Base-by-base conservation (phyloP, 257 asterid genomes). In the Plantago major region DNA sequence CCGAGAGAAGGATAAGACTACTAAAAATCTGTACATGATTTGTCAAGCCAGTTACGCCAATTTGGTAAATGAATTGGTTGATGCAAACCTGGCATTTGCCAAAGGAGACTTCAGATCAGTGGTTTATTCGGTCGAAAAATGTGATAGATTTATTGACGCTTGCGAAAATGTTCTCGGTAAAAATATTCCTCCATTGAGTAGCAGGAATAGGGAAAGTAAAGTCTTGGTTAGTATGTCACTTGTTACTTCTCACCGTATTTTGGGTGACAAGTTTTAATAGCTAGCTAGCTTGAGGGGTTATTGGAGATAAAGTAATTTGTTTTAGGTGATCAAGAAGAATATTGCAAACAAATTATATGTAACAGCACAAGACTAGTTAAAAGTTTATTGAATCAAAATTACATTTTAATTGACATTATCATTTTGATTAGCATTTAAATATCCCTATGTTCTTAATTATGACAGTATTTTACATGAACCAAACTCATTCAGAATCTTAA, bases 81-180 rank as follows among this genome's bases (percentile, higher is more conserved):
- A 37, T 33, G 61, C 61, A 37, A 55, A 40, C n/a, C 3, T 55
- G 1, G 4, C 42, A 33, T 55, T 55, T 55, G 46, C 26, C n/a
- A 33, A 37, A 3, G 46, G 46, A 17, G 46, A 55, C 33, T 33
- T 12, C 8, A 55, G 46, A 14, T 43, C 12, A 17, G 12, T 37
- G 61, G 15, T 55, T 11, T 55, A 4, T 6, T 13, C 42, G 3
- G 13, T 55, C 14, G 61, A 37, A 55, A 55, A 26, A 11, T 33
- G 22, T n/a, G 61, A 55, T 22, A 55, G 46, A 22, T 55, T 55
- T 1, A 18, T 40, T 9, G 33, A 5, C n/a, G 61, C 33, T 7
- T 55, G 61, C 43, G 19, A 55, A 26, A 55, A 55, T 33, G 61
- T 55, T 33, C 43, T 55, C 9, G 61, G 61, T 3, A 11, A 5